Conservation (phyloP, 108 stramenopile genomes). For the Licmophora abbreviata region DNA sequence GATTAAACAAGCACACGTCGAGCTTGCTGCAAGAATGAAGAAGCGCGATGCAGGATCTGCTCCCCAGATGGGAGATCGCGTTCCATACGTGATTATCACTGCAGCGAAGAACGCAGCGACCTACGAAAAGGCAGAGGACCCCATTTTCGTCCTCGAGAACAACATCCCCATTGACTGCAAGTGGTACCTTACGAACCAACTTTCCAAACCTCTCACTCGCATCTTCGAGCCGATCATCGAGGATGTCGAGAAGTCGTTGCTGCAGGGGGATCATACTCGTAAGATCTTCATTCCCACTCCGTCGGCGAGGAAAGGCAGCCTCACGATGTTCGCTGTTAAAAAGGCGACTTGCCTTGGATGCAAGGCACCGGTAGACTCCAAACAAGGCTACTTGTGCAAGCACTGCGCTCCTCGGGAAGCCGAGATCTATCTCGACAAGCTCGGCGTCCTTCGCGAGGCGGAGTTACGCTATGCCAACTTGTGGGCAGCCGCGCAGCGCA, state of each 20-base stretch:
- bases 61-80: constrained; percentile 98
- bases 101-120: constrained; percentile 90
- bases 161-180: constrained; percentile 95
- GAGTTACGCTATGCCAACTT: constrained; percentile 83
- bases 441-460: constrained; percentile 70
- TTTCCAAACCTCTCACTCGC: constrained; percentile 91
- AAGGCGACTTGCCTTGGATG: constrained; percentile 95
- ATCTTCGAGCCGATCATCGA: constrained; percentile 98
- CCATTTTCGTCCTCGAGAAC: constrained; percentile 96
- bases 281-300: constrained; percentile 95
- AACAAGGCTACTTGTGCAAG: constrained; percentile 85
- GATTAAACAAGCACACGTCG: constrained; percentile 96
- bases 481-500: constrained; percentile 93
- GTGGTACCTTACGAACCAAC: constrained; percentile 96
- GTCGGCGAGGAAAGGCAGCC: constrained; percentile 87
- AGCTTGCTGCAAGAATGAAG: constrained; percentile 96
- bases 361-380: constrained; percentile 77
- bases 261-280: constrained; percentile 96
- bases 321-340: constrained; percentile 97
- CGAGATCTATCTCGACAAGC: constrained; percentile 89
- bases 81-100: constrained; percentile 99
- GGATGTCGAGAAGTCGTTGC: constrained; percentile 80
- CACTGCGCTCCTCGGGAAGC: constrained; percentile 82
- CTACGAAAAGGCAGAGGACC: constrained; percentile 96
- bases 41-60: constrained; percentile 96